Conservation (phyloP, 2,329 filamentous ascomycete species). For the Alternaria sp. region DNA sequence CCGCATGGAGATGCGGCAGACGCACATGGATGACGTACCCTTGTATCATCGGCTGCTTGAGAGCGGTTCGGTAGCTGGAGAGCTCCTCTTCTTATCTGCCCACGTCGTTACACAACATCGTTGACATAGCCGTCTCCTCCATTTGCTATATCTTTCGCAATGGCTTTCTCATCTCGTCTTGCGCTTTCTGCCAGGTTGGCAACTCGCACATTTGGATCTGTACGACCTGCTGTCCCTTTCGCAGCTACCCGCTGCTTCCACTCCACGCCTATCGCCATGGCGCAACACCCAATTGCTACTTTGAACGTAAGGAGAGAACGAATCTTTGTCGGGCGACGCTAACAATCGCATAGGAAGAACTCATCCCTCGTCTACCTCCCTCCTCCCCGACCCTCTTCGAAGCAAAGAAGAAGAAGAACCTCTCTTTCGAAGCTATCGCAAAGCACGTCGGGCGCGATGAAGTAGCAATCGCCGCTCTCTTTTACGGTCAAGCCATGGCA, state of each 20-base stretch:
- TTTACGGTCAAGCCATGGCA: slow-evolving; percentile 85
- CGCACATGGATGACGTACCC: slow-evolving; percentile 15
- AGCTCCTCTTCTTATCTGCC: slow-evolving; percentile 25
- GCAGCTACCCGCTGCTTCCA: slow-evolving; percentile 36
- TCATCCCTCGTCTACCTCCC: slow-evolving; percentile 71
- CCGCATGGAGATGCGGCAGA: slow-evolving; percentile 5
- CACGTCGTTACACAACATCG: slow-evolving; percentile 14
- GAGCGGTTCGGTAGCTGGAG: slow-evolving; percentile 19
- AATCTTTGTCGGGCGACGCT: slow-evolving; percentile 4
- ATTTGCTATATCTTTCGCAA: slow-evolving; percentile 15
- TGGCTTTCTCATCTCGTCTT: slow-evolving; percentile 36
- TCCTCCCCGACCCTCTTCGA: slow-evolving; percentile 77
- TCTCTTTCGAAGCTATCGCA: slow-evolving; percentile 82
- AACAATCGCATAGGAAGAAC: slow-evolving; percentile 60
- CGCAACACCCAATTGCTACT: slow-evolving; percentile 48
- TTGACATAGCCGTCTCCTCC: slow-evolving; percentile 18
- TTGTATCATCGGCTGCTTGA: slow-evolving; percentile 17
- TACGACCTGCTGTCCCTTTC: slow-evolving; percentile 29
- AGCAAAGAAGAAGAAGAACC: slow-evolving; percentile 75
- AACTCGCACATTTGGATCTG: slow-evolving; percentile 38
- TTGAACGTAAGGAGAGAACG: slow-evolving; percentile 35
- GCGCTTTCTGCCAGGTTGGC: slow-evolving; percentile 40
- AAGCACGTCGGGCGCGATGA: slow-evolving; percentile 76
- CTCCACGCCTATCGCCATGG: slow-evolving; percentile 37
- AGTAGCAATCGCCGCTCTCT: slow-evolving; percentile 84